Base-by-base conservation (phyloP, 495 filamentous ascomycete genomes). In the Niebla homalea region DNA sequence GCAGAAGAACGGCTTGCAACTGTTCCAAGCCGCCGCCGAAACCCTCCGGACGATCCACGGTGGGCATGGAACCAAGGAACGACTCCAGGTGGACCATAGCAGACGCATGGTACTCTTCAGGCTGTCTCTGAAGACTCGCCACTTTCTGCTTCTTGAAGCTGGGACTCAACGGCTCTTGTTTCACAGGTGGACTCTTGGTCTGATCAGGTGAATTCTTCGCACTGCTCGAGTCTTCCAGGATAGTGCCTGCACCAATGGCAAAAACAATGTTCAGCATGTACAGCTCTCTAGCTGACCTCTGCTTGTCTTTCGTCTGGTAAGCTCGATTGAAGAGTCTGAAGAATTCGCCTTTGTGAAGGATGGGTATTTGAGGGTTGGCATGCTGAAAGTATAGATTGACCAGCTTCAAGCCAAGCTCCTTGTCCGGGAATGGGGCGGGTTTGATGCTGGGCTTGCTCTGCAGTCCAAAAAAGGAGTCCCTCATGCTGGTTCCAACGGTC, bases 231-330 rank as follows among this genome's bases (percentile, higher is more conserved):
- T 78, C 82, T 45, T 82, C 84, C 55, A 94, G 78, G 53, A 94
- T 93, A 55, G 95, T 94, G 0, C 89, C 90, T 12, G 87, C 84
- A 8, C 90, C 90, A 53, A 96, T 95, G 5, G 90, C 90, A 68
- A 90, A 97, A n/a, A 96, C 90, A 63, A 97, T 96, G 64, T 95
- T 94, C 43, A 96, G 74, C 64, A 89, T 78, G 61, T 96, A 97
- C 14, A 89, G 77, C 64, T 94, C 89, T 45, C 86, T 77, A 7
- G 89, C 79, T 18, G 83, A 85, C 25, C 87, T 77, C 49, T 77
- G 76, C 50, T 79, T 78, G 46, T 77, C 78, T 32, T 82, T 78
- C 7, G 78, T 68, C 3, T 73, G 69, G 63, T 92, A 97, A 0
- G 86, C 86, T 39, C 76, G 73, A 32, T 93, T 80, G 51, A 96